These are phyloP conservation scores for Phytophthora sansomeana DNA, from an alignment of 352 stramenopile genomes.

Conservation along the genomic window DNA sequence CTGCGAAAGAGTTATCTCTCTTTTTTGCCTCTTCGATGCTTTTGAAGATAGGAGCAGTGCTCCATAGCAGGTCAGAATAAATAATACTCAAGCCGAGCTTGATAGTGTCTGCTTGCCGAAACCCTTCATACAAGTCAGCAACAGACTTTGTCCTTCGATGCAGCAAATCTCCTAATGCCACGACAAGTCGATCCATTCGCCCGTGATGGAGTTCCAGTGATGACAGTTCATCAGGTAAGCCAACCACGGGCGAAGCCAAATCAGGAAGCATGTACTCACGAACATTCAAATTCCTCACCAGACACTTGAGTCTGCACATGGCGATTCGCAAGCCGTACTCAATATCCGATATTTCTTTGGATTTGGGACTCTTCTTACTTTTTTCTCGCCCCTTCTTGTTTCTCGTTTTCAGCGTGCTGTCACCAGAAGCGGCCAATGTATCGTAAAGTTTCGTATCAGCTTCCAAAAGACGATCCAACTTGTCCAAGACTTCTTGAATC, in stretches of 20 bases:
- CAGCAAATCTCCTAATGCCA: slow-evolving; percentile 52
- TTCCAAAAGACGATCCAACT: slow-evolving; percentile 57
- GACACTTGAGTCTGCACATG: slow-evolving; percentile 65
- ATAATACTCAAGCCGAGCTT: slow-evolving; percentile 73
- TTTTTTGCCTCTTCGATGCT: slow-evolving; percentile 39
- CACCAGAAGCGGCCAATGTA: slow-evolving; percentile 13
- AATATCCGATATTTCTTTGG: slow-evolving; percentile 66
- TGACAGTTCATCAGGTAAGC: not conserved
- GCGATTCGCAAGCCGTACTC: slow-evolving; percentile 74
- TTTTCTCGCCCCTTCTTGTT: slow-evolving; percentile 39
- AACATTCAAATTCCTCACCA: slow-evolving; percentile 72
- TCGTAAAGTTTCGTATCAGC: slow-evolving; percentile 58
- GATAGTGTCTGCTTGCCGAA: slow-evolving; percentile 68
- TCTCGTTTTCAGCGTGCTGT: slow-evolving; percentile 29
- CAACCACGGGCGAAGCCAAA: slow-evolving; percentile 14
- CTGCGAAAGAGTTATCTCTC: slow-evolving; percentile 17
- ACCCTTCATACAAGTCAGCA: slow-evolving; percentile 51
- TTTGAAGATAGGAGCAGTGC: slow-evolving; percentile 71
- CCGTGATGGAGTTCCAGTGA: slow-evolving; percentile 11
- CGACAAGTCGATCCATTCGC: slow-evolving; percentile 51
- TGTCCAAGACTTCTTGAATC: slow-evolving; percentile 72
- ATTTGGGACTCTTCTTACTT: slow-evolving; percentile 44
- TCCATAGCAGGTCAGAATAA: slow-evolving; percentile 82
- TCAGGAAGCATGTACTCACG: slow-evolving; percentile 64
- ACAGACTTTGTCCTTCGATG: slow-evolving; percentile 59